Evolutionary conservation across 2,329 filamentous ascomycete species (phyloP).

Genomic region (Fonsecaea erecta): DNA sequence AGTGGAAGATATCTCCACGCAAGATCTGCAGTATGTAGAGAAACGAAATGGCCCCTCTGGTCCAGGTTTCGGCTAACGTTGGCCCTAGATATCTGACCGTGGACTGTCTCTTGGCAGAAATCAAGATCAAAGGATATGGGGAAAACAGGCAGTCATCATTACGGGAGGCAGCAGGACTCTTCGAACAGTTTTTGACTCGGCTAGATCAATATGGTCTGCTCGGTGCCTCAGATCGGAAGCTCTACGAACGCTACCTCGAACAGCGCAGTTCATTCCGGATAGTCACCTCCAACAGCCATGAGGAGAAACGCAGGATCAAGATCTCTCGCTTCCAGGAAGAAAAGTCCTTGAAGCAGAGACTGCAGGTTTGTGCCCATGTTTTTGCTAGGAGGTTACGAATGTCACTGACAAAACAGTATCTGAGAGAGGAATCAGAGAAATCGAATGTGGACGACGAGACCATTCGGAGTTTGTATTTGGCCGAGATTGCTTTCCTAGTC

Average conservation of each 20-base stretch:
- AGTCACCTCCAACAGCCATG: conserved; percentile 67
- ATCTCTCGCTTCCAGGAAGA: conserved; percentile 84
- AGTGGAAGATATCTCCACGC: conserved; percentile 82
- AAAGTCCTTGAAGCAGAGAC: conserved; percentile 78
- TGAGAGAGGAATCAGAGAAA: conserved; percentile 31
- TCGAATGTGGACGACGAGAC: conserved; percentile 71
- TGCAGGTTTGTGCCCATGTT: conserved; percentile 65
- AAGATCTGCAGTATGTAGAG: conserved; percentile 71
- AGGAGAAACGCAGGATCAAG: conserved; percentile 77
- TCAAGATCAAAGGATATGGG: conserved; percentile 69
- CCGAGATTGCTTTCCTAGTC: conserved; percentile 72
- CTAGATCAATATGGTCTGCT: conserved; percentile 81
- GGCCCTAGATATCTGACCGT: conserved; percentile 70
- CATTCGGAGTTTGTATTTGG: conserved; percentile 77
- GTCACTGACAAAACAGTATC: conserved; percentile 25
- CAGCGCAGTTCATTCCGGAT: conserved; percentile 74
- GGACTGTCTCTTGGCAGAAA: conserved; percentile 77
- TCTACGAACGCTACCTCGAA: conserved; percentile 75
- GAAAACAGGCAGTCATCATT: conserved; percentile 69
- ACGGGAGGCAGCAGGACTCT: conserved; percentile 67
- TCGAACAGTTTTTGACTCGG: conserved; percentile 77
- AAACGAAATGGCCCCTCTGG: background rate
- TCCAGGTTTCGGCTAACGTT: conserved; percentile 12
- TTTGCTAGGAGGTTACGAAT: background rate
- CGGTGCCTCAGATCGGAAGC: conserved; percentile 64